phyloP scores from a whole-genome alignment of 2,329 filamentous ascomycete species.

The Aspergillus pseudoterreus region DNA sequence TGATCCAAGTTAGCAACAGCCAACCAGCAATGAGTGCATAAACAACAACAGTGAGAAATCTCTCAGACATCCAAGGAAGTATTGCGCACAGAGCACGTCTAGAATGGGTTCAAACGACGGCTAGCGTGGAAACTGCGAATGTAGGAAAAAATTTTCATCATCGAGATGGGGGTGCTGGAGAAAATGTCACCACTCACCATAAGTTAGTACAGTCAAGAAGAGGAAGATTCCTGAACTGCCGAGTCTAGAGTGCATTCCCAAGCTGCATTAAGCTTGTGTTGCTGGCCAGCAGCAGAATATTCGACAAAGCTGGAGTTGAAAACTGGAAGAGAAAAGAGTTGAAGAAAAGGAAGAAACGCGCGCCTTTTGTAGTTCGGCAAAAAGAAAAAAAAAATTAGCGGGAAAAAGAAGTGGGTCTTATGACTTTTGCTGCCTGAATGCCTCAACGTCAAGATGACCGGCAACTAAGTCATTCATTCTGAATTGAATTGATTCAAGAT shows the following conservation, averaged over 20 bases:
- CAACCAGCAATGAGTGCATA: neutral
- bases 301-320: neutral
- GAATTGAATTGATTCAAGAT: too few relatives aligned
- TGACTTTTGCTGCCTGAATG: constrained; percentile 3
- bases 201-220: neutral
- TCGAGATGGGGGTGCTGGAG: constrained; percentile 9
- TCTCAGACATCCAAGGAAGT: constrained; percentile 40
- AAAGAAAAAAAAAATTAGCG: constrained; percentile 1
- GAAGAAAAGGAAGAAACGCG: neutral
- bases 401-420: constrained; percentile 2
- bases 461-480: too few relatives aligned
- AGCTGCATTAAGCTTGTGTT: constrained; percentile 6
- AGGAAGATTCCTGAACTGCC: too few relatives aligned
- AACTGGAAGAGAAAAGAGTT: neutral
- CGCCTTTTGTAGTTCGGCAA: constrained; percentile 1
- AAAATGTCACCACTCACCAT: neutral
- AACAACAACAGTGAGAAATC: constrained; percentile 1
- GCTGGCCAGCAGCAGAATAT: neutral
- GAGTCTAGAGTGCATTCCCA: neutral
- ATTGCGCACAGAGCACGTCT: constrained; percentile 33
- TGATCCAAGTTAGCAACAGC: constrained; percentile 1
- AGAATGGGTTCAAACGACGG: constrained; percentile 33
- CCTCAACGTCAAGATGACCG: neutral
- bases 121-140: constrained; percentile 43
- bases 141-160: constrained; percentile 42